A percentile compares a stretch with the other conserved stretches of the same genome.
phyloP scores from a whole-genome alignment of 371 early-diverging fungal genomes.

The Saksenaea vasiformis region DNA sequence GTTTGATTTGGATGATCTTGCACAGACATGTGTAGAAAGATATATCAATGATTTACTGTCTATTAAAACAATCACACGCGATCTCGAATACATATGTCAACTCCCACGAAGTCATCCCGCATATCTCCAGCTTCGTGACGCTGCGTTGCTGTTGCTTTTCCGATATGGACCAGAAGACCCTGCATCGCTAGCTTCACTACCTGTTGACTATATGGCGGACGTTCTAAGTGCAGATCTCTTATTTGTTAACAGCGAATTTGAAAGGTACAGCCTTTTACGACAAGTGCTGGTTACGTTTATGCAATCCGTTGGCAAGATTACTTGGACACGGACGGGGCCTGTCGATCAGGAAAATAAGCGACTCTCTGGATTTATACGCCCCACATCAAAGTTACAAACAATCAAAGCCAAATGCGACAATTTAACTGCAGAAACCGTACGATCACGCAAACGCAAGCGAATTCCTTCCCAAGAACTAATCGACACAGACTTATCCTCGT shows the following conservation, averaged over 20 bases:
- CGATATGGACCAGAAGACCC: slow-evolving; percentile 44
- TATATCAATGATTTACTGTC: slow-evolving; percentile 39
- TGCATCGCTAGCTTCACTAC: slow-evolving; percentile 29
- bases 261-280: slow-evolving; percentile 39
- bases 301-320: slow-evolving; percentile 47
- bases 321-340: slow-evolving; percentile 42
- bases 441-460: slow-evolving; percentile 40
- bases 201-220: slow-evolving; percentile 52
- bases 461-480: slow-evolving; percentile 41
- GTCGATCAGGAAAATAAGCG: slow-evolving; percentile 43
- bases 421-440: slow-evolving; percentile 24
- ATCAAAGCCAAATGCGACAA: neutral
- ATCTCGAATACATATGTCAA: slow-evolving; percentile 48
- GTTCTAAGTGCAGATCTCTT: slow-evolving; percentile 45
- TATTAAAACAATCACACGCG: slow-evolving; percentile 38
- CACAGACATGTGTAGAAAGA: slow-evolving; percentile 33
- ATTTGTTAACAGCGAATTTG: slow-evolving; percentile 41
- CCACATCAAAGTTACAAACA: neutral
- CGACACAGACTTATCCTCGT: neutral
- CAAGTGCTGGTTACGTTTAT: slow-evolving; percentile 37
- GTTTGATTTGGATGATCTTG: slow-evolving; percentile 40
- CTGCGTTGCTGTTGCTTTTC: slow-evolving; percentile 37
- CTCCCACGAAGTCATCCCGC: slow-evolving; percentile 33
- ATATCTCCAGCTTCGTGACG: slow-evolving; percentile 43
- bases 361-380: slow-evolving; percentile 43